phyloP scores from a whole-genome alignment of 2,329 filamentous ascomycete genomes.

The Colletotrichum sansevieriae region DNA sequence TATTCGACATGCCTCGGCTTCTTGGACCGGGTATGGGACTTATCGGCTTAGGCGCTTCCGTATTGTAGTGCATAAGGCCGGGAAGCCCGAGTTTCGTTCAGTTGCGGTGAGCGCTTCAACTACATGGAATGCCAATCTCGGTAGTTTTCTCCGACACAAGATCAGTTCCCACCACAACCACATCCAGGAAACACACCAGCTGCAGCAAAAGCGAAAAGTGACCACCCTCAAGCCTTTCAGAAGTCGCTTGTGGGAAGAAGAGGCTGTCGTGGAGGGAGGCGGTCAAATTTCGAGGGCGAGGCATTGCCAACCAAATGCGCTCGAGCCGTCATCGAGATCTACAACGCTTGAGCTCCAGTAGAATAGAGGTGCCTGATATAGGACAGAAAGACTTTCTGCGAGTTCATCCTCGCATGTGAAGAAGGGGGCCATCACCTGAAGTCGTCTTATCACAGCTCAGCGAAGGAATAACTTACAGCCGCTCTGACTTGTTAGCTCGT shows the following conservation, averaged over 20 bases:
- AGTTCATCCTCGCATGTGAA: constrained; percentile 7
- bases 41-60: background rate
- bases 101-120: constrained; percentile 11
- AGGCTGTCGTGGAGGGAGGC: background rate
- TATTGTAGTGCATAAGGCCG: background rate
- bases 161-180: background rate
- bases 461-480: background rate
- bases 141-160: background rate
- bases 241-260: background rate
- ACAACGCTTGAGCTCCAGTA: background rate
- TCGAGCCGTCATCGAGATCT: constrained; percentile 11
- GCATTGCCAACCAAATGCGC: background rate
- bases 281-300: background rate
- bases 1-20: constrained; percentile 2
- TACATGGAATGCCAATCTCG: constrained; percentile 21
- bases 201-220: background rate
- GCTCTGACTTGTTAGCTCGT: background rate
- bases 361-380: too few relatives aligned
- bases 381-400: background rate
- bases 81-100: constrained; percentile 6
- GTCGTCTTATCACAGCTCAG: constrained; percentile 5
- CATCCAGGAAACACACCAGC: background rate
- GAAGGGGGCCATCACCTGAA: background rate
- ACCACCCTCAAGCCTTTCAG: too few relatives aligned
- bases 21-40: background rate